A percentile compares a stretch with the other conserved stretches of the same genome.
phyloP scores from a whole-genome alignment of 331 rosid genomes.

The Quercus lobata region DNA sequence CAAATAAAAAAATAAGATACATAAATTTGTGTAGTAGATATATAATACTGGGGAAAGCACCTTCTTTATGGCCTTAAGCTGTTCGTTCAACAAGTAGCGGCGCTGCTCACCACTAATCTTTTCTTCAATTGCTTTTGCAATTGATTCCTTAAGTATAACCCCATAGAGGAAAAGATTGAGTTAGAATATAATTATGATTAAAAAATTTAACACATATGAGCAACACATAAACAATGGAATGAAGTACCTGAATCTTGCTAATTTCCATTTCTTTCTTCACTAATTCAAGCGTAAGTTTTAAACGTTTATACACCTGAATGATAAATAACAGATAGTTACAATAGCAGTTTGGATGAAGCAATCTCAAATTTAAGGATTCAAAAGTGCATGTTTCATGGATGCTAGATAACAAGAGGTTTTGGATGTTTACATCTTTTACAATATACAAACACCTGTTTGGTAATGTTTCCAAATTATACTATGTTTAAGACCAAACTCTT shows the following conservation, averaged over 20 bases:
- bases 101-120: constrained; percentile 99
- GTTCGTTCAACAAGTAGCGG: constrained; percentile 91
- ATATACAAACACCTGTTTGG: background rate
- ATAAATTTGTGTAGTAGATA: background rate
- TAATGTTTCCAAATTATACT: background rate
- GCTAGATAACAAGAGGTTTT: background rate
- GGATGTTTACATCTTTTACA: constrained; percentile 3
- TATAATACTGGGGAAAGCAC: constrained; percentile 27
- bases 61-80: constrained; percentile 99
- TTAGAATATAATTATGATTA: constrained; percentile 15
- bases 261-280: constrained; percentile 99
- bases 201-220: background rate
- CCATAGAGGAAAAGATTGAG: constrained; percentile 9
- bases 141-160: constrained; percentile 65
- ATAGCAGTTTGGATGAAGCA: background rate
- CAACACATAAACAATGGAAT: constrained; percentile 1
- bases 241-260: constrained; percentile 85
- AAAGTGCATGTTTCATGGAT: constrained; percentile 9
- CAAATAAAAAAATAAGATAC: background rate
- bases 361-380: constrained; percentile 9
- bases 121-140: constrained; percentile 99
- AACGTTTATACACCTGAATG: constrained; percentile 77
- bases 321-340: constrained; percentile 9
- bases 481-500: background rate
- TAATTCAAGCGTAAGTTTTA: constrained; percentile 86